Base-by-base conservation (phyloP, 805 yeast genomes). In the Zygosaccharomyces bisporus region DNA sequence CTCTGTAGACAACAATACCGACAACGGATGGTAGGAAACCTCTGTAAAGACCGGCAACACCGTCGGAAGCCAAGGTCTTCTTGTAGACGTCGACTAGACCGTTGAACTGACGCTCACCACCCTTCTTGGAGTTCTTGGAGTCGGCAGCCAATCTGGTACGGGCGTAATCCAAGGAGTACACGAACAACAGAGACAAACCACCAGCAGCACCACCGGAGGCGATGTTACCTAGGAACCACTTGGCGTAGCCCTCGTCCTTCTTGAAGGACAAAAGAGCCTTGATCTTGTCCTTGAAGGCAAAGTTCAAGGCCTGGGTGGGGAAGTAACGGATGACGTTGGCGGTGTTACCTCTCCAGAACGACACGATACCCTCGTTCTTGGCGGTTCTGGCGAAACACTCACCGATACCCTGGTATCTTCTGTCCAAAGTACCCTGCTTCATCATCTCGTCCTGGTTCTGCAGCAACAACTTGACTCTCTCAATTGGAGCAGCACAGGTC, bases 301-400 rank as follows among this genome's bases (percentile, higher is more conserved):
- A 90, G 85, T 89, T 89, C 70, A 89, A 81, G 65, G 97, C 97
- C 78, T 89, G 97, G 72, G 97, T 90, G 74, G 97, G 97, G 95
- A 89, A 89, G 83, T 90, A 89, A 80, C 97, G 86, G 78, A 89
- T 83, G 71, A 89, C 97, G 76, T 89, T 89, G 67, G 97, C 97
- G 58, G 96, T 90, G 90, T 89, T 89, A 81, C 97, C 97, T 85
- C 96, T 85, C 97, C 97, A 89, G 91, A 89, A 88, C 55, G 97
- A 75, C 58, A 74, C 78, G 55, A 86, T 66, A 82, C 97, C 97
- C 79, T 89, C 97, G 61, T 84, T 87, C 61, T 86, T 84, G 57
- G 90, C 84, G 61, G 97, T 90, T 81, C 96, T 86, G 66, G 70
- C 80, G 95, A 90, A 89, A 78, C 96, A 87, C 69, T 89, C 97